Percentiles rank a stretch among this genome's conserved stretches.
Evolutionary conservation across 2,329 filamentous ascomycete species (phyloP).

Genomic region (Delphinella strobiligena): DNA sequence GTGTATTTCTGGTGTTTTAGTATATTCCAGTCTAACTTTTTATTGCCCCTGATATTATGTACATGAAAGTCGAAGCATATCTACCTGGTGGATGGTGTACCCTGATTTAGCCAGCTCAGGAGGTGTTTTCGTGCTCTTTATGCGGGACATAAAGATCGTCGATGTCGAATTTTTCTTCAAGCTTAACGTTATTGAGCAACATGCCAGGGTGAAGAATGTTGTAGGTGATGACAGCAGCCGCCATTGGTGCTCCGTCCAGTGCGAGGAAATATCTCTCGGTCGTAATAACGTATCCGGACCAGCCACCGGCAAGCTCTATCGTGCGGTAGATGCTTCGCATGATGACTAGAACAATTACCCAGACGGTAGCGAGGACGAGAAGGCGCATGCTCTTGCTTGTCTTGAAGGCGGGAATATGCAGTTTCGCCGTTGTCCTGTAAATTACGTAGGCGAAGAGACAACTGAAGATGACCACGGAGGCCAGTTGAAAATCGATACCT

Average conservation of each 20-base stretch:
- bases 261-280: constrained; percentile 37
- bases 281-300: constrained; percentile 44
- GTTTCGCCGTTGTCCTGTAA: neutral
- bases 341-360: constrained; percentile 36
- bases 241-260: constrained; percentile 43
- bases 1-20: no score
- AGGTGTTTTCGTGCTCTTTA: no score
- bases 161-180: no score
- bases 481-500: constrained; percentile 49
- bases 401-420: constrained; percentile 3
- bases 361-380: constrained; percentile 11
- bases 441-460: constrained; percentile 22
- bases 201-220: constrained; percentile 37
- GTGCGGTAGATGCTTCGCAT: constrained; percentile 54
- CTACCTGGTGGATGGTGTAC: no score
- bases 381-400: constrained; percentile 13
- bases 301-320: constrained; percentile 53
- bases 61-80: no score
- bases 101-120: no score
- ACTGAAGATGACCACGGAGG: constrained; percentile 45
- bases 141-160: no score
- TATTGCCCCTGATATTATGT: no score
- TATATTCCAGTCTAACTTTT: no score
- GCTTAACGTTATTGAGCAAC: constrained; percentile 9
- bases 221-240: constrained; percentile 31